Evolutionary conservation across 2,329 filamentous ascomycete species (phyloP).

Genomic region (Trichoderma gracile): DNA sequence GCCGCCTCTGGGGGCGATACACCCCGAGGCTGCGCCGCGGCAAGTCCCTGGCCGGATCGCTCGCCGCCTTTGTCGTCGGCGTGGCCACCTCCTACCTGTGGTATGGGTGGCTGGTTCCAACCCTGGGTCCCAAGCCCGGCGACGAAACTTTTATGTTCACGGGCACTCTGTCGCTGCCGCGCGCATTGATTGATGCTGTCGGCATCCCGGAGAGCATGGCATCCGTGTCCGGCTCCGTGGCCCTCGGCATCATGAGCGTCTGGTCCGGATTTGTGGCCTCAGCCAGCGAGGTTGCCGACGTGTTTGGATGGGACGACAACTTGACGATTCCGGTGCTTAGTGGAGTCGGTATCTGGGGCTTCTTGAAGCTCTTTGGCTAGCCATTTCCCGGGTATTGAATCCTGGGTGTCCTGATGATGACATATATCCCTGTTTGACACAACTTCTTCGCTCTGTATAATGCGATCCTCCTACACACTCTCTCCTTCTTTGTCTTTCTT

Average conservation of each 20-base stretch:
- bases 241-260: slow-evolving; percentile 77
- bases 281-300: slow-evolving; percentile 83
- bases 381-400: neutral
- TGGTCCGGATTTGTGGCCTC: slow-evolving; percentile 89
- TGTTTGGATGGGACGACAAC: slow-evolving; percentile 97
- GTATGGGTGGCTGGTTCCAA: slow-evolving; percentile 82
- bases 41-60: slow-evolving; percentile 87
- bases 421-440: neutral
- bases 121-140: slow-evolving; percentile 64
- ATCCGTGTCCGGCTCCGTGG: slow-evolving; percentile 68
- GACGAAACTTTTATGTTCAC: slow-evolving; percentile 77
- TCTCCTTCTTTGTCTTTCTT: neutral
- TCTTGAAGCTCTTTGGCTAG: slow-evolving; percentile 81
- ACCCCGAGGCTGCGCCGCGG: slow-evolving; percentile 81
- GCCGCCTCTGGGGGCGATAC: slow-evolving; percentile 83
- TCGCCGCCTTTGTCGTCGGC: slow-evolving; percentile 81
- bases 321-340: slow-evolving; percentile 93
- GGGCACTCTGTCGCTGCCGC: slow-evolving; percentile 71
- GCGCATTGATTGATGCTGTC: slow-evolving; percentile 56
- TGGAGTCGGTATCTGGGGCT: slow-evolving; percentile 84
- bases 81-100: slow-evolving; percentile 81
- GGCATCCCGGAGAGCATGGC: slow-evolving; percentile 60
- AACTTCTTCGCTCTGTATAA: neutral
- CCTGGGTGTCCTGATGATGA: neutral
- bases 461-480: neutral